Evolutionary conservation across 202 grass and related monocot species (phyloP), one percentile per base, ranked within the genome.

Genomic region (Zizania palustris): DNA sequence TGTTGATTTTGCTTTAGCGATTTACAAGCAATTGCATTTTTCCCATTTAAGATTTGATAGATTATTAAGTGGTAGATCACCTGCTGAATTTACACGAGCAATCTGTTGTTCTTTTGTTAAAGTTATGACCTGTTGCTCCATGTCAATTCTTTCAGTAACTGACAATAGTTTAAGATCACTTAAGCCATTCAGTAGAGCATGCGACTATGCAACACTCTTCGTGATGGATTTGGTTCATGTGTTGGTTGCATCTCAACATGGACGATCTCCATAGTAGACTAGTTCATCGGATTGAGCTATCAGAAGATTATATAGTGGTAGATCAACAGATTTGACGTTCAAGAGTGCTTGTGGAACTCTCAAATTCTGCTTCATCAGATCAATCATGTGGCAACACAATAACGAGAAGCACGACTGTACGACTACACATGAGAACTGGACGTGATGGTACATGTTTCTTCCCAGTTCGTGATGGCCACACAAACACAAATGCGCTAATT

Each of bases 21-120:
- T 12, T 22, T 13, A 20, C 20, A 81, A 3, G 36, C 16, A 45
- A 38, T 16, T 44, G 22, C 22, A 42, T 60, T 80, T 82, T 79
- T 14, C 7, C 5, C 5, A 13, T 21, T 49, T 49, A 28, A 56
- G 48, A 43, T 77, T 14, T n/a, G 38, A 39, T 65, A 60, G 56
- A 40, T 82, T 68, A 3, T 35, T 1, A 59, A 54, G 10, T 38
- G 12, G 3, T 72, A 60, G 3, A 45, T 70, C 22, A 7, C 0
- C 6, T 0, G 4, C 37, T 45, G 3, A 35, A 69, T 80, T 69
- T 63, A 18, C 4, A 0, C 5, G 41, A 15, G 21, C 4, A 4
- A 28, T 59, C 65, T 50, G 6, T 14, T 9, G 6, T 7, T 79
- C 21, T 41, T 51, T 28, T 9, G 16, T 18, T 63, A 75, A n/a